These are phyloP conservation scores for Gastrodia elata DNA, from an alignment of 106 monocot species.

Conservation along the genomic window DNA sequence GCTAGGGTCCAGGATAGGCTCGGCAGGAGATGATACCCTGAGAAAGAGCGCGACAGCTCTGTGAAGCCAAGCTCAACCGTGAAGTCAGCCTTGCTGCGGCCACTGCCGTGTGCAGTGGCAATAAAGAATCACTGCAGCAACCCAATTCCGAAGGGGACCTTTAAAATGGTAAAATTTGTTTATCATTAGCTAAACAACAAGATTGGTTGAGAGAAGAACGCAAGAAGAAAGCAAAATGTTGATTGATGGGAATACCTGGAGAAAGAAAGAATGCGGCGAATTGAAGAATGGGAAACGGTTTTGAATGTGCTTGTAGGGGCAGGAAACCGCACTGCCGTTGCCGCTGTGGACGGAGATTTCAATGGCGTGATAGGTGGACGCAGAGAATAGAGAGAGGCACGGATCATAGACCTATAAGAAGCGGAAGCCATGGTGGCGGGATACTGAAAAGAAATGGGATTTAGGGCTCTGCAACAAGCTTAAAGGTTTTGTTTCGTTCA, in stretches of 20 bases:
- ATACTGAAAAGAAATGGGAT: too few relatives aligned
- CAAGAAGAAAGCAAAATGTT: not conserved
- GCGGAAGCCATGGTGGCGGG: constrained; percentile 1
- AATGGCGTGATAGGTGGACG: not conserved
- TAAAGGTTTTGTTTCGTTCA: too few relatives aligned
- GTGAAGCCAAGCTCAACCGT: constrained; percentile 7
- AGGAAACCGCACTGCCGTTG: not conserved
- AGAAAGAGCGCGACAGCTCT: constrained; percentile 13
- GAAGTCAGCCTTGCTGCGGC: constrained; percentile 6
- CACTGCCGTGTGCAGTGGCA: constrained; percentile 2
- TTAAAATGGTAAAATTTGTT: not conserved
- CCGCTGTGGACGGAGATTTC: not conserved
- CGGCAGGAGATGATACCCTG: constrained; percentile 15
- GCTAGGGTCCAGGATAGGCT: constrained; percentile 11
- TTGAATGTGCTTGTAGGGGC: not conserved
- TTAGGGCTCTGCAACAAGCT: too few relatives aligned
- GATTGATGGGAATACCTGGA: not conserved
- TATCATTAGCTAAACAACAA: not conserved
- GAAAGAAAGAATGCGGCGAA: not conserved
- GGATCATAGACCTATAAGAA: constrained; percentile 9
- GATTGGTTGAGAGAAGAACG: not conserved
- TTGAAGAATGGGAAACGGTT: not conserved
- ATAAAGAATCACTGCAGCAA: constrained; percentile 7
- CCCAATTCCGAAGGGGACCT: constrained; percentile 13
- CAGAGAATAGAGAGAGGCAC: constrained; percentile 7